phyloP scores from a whole-genome alignment of 1,139 yeast genomes.

The Suhomyces bolitotheri region DNA sequence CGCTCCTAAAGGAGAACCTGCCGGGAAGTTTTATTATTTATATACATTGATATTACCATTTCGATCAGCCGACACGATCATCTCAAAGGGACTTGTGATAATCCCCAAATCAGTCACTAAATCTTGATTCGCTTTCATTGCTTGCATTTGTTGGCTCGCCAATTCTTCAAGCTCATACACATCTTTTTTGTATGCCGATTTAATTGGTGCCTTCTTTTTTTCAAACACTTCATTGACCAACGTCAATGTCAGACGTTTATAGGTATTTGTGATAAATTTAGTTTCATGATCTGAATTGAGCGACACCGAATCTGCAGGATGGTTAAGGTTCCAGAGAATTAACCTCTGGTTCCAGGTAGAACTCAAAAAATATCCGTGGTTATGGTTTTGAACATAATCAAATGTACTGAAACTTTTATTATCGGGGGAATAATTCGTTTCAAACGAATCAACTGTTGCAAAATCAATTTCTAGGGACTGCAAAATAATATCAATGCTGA shows the following conservation, averaged over 20 bases:
- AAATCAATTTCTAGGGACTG: conserved; percentile 13
- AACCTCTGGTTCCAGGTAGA: conserved; percentile 31
- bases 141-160: conserved; percentile 11
- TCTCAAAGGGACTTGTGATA: conserved; percentile 52
- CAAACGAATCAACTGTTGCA: conserved; percentile 13
- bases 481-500: conserved; percentile 20
- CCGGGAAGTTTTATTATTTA: conserved; percentile 38
- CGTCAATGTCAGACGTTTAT: conserved; percentile 11
- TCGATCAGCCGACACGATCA: conserved; percentile 65
- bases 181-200: conserved; percentile 9
- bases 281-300: conserved; percentile 16
- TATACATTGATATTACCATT: conserved; percentile 62
- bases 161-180: conserved; percentile 10
- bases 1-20: no score
- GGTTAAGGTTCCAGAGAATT: conserved; percentile 35
- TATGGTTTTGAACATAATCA: conserved; percentile 4
- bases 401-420: conserved; percentile 20
- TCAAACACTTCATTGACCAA: conserved; percentile 15
- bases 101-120: conserved; percentile 50
- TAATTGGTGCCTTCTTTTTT: conserved; percentile 6
- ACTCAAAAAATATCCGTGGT: conserved; percentile 23
- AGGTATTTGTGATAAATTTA: conserved; percentile 12
- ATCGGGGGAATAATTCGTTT: conserved; percentile 10
- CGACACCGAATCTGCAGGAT: conserved; percentile 28
- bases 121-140: conserved; percentile 41